Evolutionary conservation across 768 basidiomycete species (phyloP), one percentile per base, ranked within the genome.

Genomic region (Tulasnella sp.): DNA sequence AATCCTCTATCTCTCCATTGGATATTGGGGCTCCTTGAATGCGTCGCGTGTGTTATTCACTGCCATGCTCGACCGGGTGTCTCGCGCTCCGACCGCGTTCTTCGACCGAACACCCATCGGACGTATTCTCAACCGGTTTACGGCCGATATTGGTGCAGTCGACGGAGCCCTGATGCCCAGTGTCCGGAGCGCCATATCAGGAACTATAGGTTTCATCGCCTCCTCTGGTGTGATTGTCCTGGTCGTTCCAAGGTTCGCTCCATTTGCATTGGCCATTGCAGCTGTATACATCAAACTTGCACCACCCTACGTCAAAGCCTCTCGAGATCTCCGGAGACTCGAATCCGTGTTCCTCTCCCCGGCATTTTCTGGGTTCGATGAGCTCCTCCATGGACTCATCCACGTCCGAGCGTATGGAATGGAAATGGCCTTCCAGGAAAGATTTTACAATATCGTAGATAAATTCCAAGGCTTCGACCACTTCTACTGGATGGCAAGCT

Each of bases 81-180:
- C 89, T 9, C 85, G 89, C 55, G 91, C 91, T 0, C 91, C 91
- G 2, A 85, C 88, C 32, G 88, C 91, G 1, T 92, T 92, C 83
- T 93, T 92, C 83, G 92, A 93, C 81, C 85, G 88, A 51, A 93
- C 91, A 4, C 92, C 92, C 0, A 89, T 91, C 51, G 93, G 93
- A 13, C 86, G 92, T 10, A 92, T 95, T 80, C 86, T 93, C 51
- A 94, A 94, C 81, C 88, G 94, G 23, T 92, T 95, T 82, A 92
- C 91, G 15, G 87, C 89, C 9, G 92, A 94, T 81, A 91, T 94
- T 81, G 90, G 90, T 74, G 90, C 90, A 6, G 89, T 94, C 61
- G 93, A 95, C 82, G 86, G 88, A 7, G 86, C 88, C 0, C 85
- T 93, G 0, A 88, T 90, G 80, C 84, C 83, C 74, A 91, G 90